Evolutionary conservation across 2,329 filamentous ascomycete genomes (phyloP), one percentile per base, ranked within the genome.

Genomic region (Ceratocystis harringtonii): DNA sequence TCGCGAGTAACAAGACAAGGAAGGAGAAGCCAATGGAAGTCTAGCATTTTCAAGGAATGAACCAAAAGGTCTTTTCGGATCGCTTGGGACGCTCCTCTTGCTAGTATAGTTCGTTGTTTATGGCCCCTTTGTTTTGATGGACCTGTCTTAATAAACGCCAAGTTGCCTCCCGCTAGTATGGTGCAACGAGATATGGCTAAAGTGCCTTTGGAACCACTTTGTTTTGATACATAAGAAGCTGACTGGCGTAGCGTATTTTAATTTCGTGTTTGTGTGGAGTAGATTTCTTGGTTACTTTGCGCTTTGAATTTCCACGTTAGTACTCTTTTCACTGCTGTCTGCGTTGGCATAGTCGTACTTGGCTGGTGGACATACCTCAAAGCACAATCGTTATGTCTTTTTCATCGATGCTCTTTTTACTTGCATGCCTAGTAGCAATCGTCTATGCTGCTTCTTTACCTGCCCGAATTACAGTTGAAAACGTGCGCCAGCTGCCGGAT

Each of bases 401-500:
- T 19, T 61, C 65, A 7, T 57, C 61, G 2, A 22, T 69, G 44
- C 58, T 69, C 17, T 55, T 63, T 7, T 63, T 68, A 19, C 58
- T 68, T 45, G 52, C 52, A 3, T 64, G 67, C 15, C 48, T 62
- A 3, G 63, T 48, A 7, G 32, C 65, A 12, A 36, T 65, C 2
- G 60, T 50, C 25, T 41, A 55, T 52, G 65, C 62, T 17, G 43
- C 68, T 17, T 65, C 67, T 57, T 58, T 45, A 8, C 12, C 48
- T n/a, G n/a, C 45, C 8, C 63, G 66, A 32, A 62, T 50, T 4
- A 67, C 62, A 12, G 50, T 69, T 15, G 68, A 69, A 58, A 30
- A 63, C 19, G 67, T 66, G 25, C 1, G 22, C 43, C 64, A 67
- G 55, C 48, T 69, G 12, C 67, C 68, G 4, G 44, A 28, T 5